Evolutionary conservation across 2,329 filamentous ascomycete species (phyloP), one percentile per base, ranked within the genome.

Genomic region (Xylariaceae sp.): DNA sequence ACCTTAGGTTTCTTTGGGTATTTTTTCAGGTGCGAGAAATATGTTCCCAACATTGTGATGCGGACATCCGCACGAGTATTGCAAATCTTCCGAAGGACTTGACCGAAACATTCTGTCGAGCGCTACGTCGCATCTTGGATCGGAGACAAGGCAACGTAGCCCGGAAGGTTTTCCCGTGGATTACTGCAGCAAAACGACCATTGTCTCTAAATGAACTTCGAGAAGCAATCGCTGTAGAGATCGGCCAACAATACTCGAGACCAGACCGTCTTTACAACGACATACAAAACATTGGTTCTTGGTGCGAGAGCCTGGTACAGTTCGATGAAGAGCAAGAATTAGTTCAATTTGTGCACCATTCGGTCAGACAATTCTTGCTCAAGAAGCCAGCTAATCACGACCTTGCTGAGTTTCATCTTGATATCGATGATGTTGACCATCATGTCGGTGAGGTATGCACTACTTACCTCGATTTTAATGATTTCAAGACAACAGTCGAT

Each of bases 391-490:
- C 14, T 12, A 4, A 12, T 7, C 12, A 12, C 12, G 51, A 44
- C 20, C 43, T 49, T 2, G 2, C 5, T 9, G 42, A 21, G 9
- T 71, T 72, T 51, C 57, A 59, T 44, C 58, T 76, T n/a, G 43
- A 68, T 7, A 4, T 60, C 2, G 21, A 60, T 14, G 59, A 67
- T 14, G 67, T 63, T 1, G 63, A 77, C 50, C 62, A 67, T 23
- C 45, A 65, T 5, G 52, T 72, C 41, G 73, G 73, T 2, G 70
- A 74, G 29, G 67, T 74, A 44, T 77, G 75, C 56, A 44, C 75
- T 14, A 74, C 73, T 0, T 78, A 77, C 56, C 70, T 78, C 18
- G 59, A 71, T 9, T 75, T 75, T 48, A 71, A 67, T 40, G 72
- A 76, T 42, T 77, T 77, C 40, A 68, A 75, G 48, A 70, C 65